Evolutionary conservation across 768 basidiomycete genomes (phyloP).

Genomic region (Epithele typhae): DNA sequence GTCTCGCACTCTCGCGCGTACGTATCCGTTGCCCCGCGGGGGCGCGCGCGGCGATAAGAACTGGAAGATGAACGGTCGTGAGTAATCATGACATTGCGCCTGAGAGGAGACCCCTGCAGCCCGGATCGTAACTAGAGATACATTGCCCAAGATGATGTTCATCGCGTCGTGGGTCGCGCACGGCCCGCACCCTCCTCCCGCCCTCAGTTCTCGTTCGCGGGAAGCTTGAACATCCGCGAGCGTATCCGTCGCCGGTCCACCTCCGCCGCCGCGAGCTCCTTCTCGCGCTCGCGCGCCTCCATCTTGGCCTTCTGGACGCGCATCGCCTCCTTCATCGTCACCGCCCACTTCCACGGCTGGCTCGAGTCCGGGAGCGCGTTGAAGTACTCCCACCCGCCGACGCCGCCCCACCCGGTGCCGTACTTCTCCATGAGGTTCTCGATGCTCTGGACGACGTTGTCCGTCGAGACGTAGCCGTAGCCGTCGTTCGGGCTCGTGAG

Average conservation of each 20-base stretch:
- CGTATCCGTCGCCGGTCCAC: neutral
- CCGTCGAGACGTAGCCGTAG: neutral
- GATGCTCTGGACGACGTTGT: slow-evolving; percentile 4
- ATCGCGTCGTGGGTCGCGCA: neutral
- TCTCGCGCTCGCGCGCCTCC: neutral
- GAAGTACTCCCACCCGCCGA: slow-evolving; percentile 6
- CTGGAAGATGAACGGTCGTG: too few relatives aligned
- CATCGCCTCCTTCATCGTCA: slow-evolving; percentile 2
- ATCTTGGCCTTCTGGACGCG: slow-evolving; percentile 1
- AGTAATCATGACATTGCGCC: too few relatives aligned
- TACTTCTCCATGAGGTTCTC: slow-evolving; percentile 1
- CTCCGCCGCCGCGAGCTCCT: slow-evolving; percentile 1
- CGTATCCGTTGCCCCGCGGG: too few relatives aligned
- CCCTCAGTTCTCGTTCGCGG: neutral
- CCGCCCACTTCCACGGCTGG: slow-evolving; percentile 3
- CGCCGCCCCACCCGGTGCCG: slow-evolving; percentile 5
- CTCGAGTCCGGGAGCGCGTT: slow-evolving; percentile 1
- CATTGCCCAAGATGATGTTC: neutral
- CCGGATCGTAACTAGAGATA: neutral
- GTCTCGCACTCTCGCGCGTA: too few relatives aligned
- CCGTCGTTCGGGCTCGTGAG: slow-evolving; percentile 3
- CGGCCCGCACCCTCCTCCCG: neutral
- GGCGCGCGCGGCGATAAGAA: too few relatives aligned
- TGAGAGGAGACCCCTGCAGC: neutral
- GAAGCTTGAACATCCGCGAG: neutral